Evolutionary conservation across 1,139 yeast genomes (phyloP).

Genomic region (Saccharomyces hybrid): DNA sequence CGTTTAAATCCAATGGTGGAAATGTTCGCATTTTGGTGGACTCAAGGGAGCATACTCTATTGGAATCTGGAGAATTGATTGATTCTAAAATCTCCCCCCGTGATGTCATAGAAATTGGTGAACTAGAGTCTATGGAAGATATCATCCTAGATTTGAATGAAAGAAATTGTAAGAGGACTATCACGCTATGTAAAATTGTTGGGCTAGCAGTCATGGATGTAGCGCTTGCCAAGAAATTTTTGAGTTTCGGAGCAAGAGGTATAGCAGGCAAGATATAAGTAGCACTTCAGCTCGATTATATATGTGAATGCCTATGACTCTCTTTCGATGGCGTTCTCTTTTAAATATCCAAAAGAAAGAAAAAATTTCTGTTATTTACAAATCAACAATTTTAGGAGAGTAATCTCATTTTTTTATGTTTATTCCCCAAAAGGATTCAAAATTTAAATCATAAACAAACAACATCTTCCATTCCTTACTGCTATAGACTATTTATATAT

Average conservation of each 20-base stretch:
- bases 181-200: conserved; percentile 47
- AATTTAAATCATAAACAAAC: too few species aligned
- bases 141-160: conserved; percentile 5
- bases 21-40: conserved; percentile 46
- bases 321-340: too few species aligned
- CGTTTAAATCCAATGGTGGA: conserved; percentile 12
- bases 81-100: conserved; percentile 36
- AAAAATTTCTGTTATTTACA: too few species aligned
- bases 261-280: not conserved
- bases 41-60: conserved; percentile 47
- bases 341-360: not conserved
- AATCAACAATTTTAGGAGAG: too few species aligned
- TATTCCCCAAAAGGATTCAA: too few species aligned
- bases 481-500: too few species aligned
- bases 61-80: conserved; percentile 61
- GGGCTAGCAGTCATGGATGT: conserved; percentile 60
- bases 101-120: conserved; percentile 42
- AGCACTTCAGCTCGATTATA: not conserved
- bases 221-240: conserved; percentile 34
- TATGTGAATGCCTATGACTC: too few species aligned
- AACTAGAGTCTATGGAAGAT: conserved; percentile 23
- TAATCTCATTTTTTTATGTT: too few species aligned
- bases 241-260: not conserved
- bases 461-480: too few species aligned
- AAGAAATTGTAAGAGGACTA: conserved; percentile 18